Evolutionary conservation across 805 yeast genomes (phyloP).

Genomic region (Helenozyma rhizophorensis): DNA sequence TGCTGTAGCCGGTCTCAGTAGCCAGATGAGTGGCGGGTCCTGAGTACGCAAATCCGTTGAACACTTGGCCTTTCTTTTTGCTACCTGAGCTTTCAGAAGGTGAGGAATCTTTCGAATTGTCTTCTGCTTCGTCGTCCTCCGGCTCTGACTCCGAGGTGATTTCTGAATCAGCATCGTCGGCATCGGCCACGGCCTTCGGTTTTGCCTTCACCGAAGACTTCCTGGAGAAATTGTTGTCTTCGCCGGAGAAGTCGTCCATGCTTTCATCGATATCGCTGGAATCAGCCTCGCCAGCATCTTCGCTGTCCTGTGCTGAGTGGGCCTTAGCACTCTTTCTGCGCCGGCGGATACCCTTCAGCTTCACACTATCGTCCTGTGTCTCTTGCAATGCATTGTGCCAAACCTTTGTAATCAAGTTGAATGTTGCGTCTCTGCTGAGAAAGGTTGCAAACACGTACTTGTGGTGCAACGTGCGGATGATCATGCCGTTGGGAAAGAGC

Average conservation of each 20-base stretch:
- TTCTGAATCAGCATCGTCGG: conserved; percentile 1
- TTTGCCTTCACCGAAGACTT: too few relatives aligned
- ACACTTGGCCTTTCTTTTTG: conserved; percentile 1
- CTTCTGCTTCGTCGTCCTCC: conserved; percentile 4
- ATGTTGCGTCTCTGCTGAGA: conserved; percentile 53
- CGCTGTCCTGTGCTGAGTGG: too few relatives aligned
- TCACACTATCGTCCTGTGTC: conserved; percentile 2
- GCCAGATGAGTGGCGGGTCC: conserved; percentile 67
- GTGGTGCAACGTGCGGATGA: conserved; percentile 57
- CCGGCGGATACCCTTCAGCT: conserved; percentile 1
- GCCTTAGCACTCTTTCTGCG: too few relatives aligned
- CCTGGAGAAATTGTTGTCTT: too few relatives aligned
- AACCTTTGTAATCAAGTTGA: conserved; percentile 48
- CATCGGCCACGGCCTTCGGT: background rate
- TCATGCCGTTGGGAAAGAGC: conserved; percentile 66
- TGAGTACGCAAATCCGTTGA: conserved; percentile 28
- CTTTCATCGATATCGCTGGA: too few relatives aligned
- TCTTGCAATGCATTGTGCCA: conserved; percentile 48
- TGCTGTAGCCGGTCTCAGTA: conserved; percentile 45
- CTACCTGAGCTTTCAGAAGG: too few relatives aligned
- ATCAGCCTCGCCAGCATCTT: too few relatives aligned
- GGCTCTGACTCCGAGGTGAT: background rate
- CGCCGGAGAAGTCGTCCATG: too few relatives aligned
- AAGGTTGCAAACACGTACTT: conserved; percentile 64
- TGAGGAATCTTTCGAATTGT: conserved; percentile 1